Evolutionary conservation across 164 flowering plant species (phyloP), one percentile per base, ranked within the genome.

Genomic region (Cinnamomum chago): DNA sequence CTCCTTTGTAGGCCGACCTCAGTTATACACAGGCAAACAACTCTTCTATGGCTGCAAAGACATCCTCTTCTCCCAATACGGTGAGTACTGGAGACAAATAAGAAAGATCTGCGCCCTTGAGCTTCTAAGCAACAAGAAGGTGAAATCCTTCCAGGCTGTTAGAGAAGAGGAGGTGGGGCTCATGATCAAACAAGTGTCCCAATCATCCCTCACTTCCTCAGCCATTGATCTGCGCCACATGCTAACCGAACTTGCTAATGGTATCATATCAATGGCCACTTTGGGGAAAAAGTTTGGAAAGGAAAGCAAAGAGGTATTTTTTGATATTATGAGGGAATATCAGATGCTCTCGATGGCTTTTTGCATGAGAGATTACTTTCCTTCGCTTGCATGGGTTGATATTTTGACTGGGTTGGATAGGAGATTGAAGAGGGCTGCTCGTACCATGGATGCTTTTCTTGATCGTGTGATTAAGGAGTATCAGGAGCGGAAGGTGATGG

Each of bases 311-410:
- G n/a, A 75, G 6, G 27, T 5, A 2, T 33, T 33, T 33, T 33
- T 33, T 33, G 0, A 33, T 33, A 33, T 33, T 5, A 50, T 15
- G 55, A 23, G 58, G 65, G 66, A 35, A 3, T 58, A 14, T 33
- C 64, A 58, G 51, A 30, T 22, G 7, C 74, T 81, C 28, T 15
- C 77, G 24, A 78, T 76, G 6, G 72, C 71, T 35, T 50, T 76
- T 47, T 65, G 71, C n/a, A 64, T 79, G 18, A 78, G 68, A 27
- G 83, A 83, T 51, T 50, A 6, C 50, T 70, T 75, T 25, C 83
- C 84, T 2, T 68, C 40, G 64, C 17, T 84, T 62, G 79, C 65
- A 18, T 80, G 78, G 83, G 25, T 84, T 50, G 79, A 75, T 50
- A 52, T 9, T 7, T 5, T 81, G 14, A 79, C 76, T 30, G 84